Evolutionary conservation across 257 asterid genomes (phyloP).

Genomic region (Solanum arcanum): DNA sequence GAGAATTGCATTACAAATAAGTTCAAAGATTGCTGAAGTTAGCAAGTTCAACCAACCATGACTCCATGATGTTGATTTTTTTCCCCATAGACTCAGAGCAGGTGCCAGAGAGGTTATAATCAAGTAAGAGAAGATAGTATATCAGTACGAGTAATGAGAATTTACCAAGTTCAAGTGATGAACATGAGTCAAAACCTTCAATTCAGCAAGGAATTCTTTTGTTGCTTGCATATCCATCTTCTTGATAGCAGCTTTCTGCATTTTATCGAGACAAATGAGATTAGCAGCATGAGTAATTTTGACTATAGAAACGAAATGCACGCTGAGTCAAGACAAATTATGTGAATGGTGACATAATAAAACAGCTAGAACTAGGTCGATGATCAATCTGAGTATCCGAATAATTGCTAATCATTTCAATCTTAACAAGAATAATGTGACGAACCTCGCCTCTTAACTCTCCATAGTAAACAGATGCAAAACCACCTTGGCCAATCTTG

Average conservation of each 20-base stretch:
- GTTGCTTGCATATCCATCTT: slow-evolving; percentile 94
- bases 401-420: not conserved
- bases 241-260: slow-evolving; percentile 75
- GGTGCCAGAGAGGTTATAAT: not conserved
- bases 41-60: not conserved
- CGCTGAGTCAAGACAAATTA: not conserved
- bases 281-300: not conserved
- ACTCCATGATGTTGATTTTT: not conserved
- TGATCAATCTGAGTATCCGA: not conserved
- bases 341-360: not conserved
- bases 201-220: slow-evolving; percentile 70
- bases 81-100: not conserved
- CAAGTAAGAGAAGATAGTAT: not conserved
- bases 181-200: slow-evolving; percentile 71
- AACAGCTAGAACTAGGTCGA: not conserved
- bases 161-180: slow-evolving; percentile 89
- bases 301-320: not conserved
- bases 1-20: not conserved
- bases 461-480: slow-evolving; percentile 65
- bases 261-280: not conserved
- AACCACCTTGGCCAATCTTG: slow-evolving; percentile 89
- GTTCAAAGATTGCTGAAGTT: not conserved
- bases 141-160: not conserved
- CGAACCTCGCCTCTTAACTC: slow-evolving; percentile 86
- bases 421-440: not conserved